Base-by-base conservation (phyloP, 108 stramenopile genomes). In the Cyclotella choctawhatcheeana region DNA sequence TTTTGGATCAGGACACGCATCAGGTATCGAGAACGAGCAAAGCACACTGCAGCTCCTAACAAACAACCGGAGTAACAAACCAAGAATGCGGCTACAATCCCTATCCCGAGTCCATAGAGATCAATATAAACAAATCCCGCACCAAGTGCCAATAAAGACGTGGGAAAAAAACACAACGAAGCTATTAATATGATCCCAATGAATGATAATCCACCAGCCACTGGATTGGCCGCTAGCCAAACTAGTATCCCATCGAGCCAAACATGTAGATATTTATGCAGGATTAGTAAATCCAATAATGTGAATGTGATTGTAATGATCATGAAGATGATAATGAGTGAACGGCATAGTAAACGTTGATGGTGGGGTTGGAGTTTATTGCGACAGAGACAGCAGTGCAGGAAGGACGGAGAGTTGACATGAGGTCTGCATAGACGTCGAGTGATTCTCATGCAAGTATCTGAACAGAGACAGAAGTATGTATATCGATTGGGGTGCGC, bases 271-370 rank as follows among this genome's bases (percentile, higher is more conserved):
- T 73, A 80, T 56, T 47, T 30, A 44, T 80, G 71, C 17, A 80
- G 24, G 13, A 80, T 68, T n/a, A 80, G 61, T 25, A 80, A 33
- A 51, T 80, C 79, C 24, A 80, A 50, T 1, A 67, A 37, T 1
- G 67, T 69, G 45, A 80, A 80, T 8, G 72, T 80, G 31, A 80
- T 80, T 24, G 79, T 80, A 17, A 80, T 63, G 17, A 80, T 80
- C 79, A 80, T 80, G 67, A 80, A 69, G 21, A 59, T 37, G 32
- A 80, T 80, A 7, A 80, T 80, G 54, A 73, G 60, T 0, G 62
- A 56, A 21, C 79, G 47, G 48, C 79, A 80, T 17, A 80, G 17
- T 0, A 80, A 63, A 16, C 58, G 43, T 35, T 33, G 66, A 18
- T 64, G 62, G 40, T 48, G 65, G 21, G 78, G 71, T 33, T 65